Conservation (phyloP, 345 rosid genomes). For the Syzygium jambos region DNA sequence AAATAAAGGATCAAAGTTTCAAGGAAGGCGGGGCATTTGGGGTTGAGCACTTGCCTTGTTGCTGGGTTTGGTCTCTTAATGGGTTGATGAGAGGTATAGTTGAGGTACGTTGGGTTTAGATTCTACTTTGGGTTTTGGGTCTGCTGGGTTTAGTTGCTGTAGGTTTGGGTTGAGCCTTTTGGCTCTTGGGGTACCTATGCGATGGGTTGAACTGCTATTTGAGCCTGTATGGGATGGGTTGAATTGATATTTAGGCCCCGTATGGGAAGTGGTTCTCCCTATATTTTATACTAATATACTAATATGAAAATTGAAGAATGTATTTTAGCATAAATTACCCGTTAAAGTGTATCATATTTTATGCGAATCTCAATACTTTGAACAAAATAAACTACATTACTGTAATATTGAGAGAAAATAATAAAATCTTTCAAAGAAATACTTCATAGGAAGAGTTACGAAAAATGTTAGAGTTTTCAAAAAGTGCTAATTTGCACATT, state of each 20-base stretch:
- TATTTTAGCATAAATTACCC: background rate
- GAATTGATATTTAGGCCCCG: background rate
- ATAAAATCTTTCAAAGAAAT: background rate
- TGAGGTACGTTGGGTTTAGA: background rate
- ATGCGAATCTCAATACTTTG: background rate
- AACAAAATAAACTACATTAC: background rate
- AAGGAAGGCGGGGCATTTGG: background rate
- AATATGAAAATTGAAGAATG: background rate
- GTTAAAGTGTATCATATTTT: accelerated
- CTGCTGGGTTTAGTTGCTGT: background rate
- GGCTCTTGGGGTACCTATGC: no score
- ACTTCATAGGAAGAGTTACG: accelerated
- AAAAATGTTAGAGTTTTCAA: background rate
- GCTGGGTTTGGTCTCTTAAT: background rate
- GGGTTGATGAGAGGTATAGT: background rate
- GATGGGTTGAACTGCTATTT: background rate
- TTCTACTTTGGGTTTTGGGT: background rate
- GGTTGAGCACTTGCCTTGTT: background rate
- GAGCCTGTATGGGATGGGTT: background rate
- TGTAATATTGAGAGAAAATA: background rate
- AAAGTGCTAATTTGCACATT: background rate
- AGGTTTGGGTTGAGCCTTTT: accelerated
- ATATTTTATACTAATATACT: background rate
- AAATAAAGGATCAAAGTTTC: no score
- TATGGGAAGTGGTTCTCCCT: background rate